Evolutionary conservation across 495 filamentous ascomycete species (phyloP), one percentile per base, ranked within the genome.

Genomic region (Penicillium lividum): DNA sequence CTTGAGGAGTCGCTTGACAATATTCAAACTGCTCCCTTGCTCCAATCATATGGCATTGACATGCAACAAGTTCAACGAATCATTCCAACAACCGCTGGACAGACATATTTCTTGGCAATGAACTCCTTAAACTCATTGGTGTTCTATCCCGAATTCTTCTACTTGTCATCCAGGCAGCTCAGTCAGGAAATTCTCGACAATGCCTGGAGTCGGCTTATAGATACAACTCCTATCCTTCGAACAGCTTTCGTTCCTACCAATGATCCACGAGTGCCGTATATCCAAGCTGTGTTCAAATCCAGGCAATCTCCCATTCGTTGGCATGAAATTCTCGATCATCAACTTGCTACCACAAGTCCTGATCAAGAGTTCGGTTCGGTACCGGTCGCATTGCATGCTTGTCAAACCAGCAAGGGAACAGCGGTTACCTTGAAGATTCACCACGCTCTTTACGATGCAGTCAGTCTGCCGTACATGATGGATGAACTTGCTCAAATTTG

Each of bases 361-460:
- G 54, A 60, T 15, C 51, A 54, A 51, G 51, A 52, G 30, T 61
- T 66, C 42, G 61, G 64, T 29, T 50, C 58, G 28, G 56, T 63
- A 7, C 69, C 69, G 4, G 67, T 64, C 38, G 53, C 61, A 34
- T 46, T 75, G 31, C 69, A 66, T 60, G 72, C 68, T 18, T 64
- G 56, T 25, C 62, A 66, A 31, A 71, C 60, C 3, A 27, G 42
- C 16, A 22, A 59, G 8, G 66, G 65, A 1, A 66, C 62, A 34
- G 60, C 58, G 25, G 54, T 75, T 34, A 57, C 54, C 44, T 55
- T 75, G 45, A 69, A 69, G n/a, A 68, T 75, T 16, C 72, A 75
- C 51, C 72, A 75, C 52, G 72, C 71, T 16, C 63, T 75, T 25
- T 75, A 75, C 43, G 72, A 75, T 49, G 72, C 67, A 16, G 57